Conservation (phyloP, 2,329 filamentous ascomycete species). For the Nigrospora oryzae region DNA sequence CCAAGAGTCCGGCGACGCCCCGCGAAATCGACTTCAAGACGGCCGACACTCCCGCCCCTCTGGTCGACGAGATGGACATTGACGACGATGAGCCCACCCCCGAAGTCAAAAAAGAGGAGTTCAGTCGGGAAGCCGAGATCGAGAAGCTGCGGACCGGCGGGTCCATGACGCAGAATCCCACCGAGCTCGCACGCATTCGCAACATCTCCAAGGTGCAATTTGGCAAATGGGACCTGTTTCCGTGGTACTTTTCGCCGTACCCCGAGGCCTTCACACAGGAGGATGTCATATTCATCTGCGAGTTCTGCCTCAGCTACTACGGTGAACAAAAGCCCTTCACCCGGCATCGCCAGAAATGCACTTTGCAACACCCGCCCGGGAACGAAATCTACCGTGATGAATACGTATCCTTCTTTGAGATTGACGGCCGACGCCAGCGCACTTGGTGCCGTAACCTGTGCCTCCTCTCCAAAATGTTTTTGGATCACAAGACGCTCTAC, state of each 20-base stretch:
- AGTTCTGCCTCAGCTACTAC: constrained; percentile 92
- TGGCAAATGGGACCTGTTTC: constrained; percentile 83
- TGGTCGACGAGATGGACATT: constrained; percentile 42
- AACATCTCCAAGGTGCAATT: constrained; percentile 94
- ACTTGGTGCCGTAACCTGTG: constrained; percentile 97
- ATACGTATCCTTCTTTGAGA: constrained; percentile 92
- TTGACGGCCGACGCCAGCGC: constrained; percentile 86
- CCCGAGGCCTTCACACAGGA: constrained; percentile 81
- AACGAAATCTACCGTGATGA: constrained; percentile 98
- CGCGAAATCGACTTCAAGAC: constrained; percentile 37
- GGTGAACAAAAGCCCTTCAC: constrained; percentile 74
- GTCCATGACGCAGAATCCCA: constrained; percentile 98
- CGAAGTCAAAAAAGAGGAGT: constrained; percentile 42
- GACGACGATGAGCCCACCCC: constrained; percentile 35
- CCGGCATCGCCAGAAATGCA: constrained; percentile 84
- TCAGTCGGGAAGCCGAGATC: constrained; percentile 83
- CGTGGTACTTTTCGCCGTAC: constrained; percentile 99
- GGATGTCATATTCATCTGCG: constrained; percentile 92
- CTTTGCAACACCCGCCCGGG: constrained; percentile 82
- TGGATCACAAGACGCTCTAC: constrained; percentile 94
- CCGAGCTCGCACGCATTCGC: constrained; percentile 89
- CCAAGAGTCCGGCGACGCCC: constrained; percentile 32
- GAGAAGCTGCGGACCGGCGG: constrained; percentile 91
- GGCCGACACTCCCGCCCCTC: constrained; percentile 33
- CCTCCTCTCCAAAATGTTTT: constrained; percentile 87